phyloP scores from a whole-genome alignment of 2,329 filamentous ascomycete species.

The Myriangium duriaei region DNA sequence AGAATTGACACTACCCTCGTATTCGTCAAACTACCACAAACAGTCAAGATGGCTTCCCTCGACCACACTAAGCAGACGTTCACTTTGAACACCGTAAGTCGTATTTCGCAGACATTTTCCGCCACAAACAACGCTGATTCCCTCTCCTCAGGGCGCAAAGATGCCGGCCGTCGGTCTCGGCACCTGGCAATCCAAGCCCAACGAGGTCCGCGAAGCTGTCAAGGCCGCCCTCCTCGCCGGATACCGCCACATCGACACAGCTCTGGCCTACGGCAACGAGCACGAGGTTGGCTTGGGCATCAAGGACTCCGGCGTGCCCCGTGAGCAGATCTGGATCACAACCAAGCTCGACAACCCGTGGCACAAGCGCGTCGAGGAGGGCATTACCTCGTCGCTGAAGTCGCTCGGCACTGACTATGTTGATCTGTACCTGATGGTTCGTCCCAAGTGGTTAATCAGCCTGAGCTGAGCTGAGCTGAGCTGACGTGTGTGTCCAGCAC shows the following conservation, averaged over 20 bases:
- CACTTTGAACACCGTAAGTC: slow-evolving; percentile 42
- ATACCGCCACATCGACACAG: slow-evolving; percentile 39
- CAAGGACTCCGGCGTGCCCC: slow-evolving; percentile 50
- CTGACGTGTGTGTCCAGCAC: slow-evolving; percentile 8
- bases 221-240: slow-evolving; percentile 34
- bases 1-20: too few relatives aligned
- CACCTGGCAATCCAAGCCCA: slow-evolving; percentile 64
- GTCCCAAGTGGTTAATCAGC: not conserved
- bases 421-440: slow-evolving; percentile 49
- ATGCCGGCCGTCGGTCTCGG: slow-evolving; percentile 67
- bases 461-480: too few relatives aligned
- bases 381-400: slow-evolving; percentile 46
- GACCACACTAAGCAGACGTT: slow-evolving; percentile 31
- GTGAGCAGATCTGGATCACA: slow-evolving; percentile 60
- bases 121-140: not conserved
- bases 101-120: not conserved
- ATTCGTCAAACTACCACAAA: too few relatives aligned
- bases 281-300: slow-evolving; percentile 60
- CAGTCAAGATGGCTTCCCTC: slow-evolving; percentile 17
- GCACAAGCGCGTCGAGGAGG: slow-evolving; percentile 57
- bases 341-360: slow-evolving; percentile 75
- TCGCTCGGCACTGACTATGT: slow-evolving; percentile 53
- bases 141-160: slow-evolving; percentile 50
- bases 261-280: slow-evolving; percentile 69
- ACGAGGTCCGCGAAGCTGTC: slow-evolving; percentile 58